Conservation (phyloP, 768 basidiomycete genomes). For the Pleurotus tuoliensis region DNA sequence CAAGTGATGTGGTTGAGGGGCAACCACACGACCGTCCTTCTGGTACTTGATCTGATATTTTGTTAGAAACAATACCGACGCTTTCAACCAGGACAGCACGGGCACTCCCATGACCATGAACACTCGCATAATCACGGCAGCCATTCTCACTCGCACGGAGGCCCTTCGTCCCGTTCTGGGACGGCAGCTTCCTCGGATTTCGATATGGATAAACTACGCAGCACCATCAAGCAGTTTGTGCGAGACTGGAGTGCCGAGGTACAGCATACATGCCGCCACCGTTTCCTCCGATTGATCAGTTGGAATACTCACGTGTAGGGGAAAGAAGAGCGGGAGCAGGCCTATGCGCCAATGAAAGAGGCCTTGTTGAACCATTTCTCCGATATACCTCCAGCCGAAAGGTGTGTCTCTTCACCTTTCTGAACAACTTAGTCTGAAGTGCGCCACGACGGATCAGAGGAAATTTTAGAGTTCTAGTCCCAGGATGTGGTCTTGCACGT, state of each 20-base stretch:
- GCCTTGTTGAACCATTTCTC: constrained; percentile 66
- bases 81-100: constrained; percentile 18
- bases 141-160: constrained; percentile 11
- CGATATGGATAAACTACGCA: constrained; percentile 88
- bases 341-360: constrained; percentile 80
- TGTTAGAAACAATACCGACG: constrained; percentile 13
- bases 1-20: constrained; percentile 20
- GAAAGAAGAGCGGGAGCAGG: constrained; percentile 65
- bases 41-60: background rate
- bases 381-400: constrained; percentile 47
- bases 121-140: constrained; percentile 33
- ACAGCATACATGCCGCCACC: background rate
- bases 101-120: constrained; percentile 24
- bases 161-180: constrained; percentile 20
- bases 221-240: constrained; percentile 89
- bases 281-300: background rate
- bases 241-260: constrained; percentile 92
- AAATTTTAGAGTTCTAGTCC: constrained; percentile 74
- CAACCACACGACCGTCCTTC: background rate
- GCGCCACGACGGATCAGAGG: constrained; percentile 30
- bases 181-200: constrained; percentile 50
- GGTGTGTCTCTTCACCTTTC: constrained; percentile 31
- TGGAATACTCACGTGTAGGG: constrained; percentile 43
- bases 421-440: constrained; percentile 3
- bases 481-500: constrained; percentile 86